phyloP scores from a whole-genome alignment of 805 yeast genomes.

The Sungouiella blattae region DNA sequence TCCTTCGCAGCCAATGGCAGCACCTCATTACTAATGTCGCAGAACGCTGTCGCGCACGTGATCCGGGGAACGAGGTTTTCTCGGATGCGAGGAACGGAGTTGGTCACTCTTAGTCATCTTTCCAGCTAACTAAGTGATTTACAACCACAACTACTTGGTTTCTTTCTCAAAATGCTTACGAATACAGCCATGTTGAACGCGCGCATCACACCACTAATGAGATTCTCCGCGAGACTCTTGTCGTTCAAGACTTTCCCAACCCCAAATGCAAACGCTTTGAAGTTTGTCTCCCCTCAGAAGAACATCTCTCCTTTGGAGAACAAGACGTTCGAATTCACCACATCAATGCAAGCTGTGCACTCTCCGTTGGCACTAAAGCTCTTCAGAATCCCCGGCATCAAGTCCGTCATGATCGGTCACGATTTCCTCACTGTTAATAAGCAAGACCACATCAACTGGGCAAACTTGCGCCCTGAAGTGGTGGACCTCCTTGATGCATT shows the following conservation, averaged over 20 bases:
- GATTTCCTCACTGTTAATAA: constrained; percentile 72
- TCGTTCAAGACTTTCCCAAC: constrained; percentile 52
- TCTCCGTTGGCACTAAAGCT: constrained; percentile 64
- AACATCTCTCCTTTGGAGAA: constrained; percentile 44
- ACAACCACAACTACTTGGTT: too few relatives aligned
- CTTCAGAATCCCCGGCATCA: constrained; percentile 62
- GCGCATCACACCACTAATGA: too few relatives aligned
- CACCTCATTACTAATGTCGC: too few relatives aligned
- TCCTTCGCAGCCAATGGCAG: too few relatives aligned
- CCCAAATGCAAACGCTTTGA: constrained; percentile 74
- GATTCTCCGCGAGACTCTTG: constrained; percentile 20
- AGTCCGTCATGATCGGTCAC: constrained; percentile 69
- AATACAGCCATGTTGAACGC: too few relatives aligned
- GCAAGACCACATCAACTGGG: constrained; percentile 61
- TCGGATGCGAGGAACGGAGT: too few relatives aligned
- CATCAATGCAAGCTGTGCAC: constrained; percentile 50
- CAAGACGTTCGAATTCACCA: constrained; percentile 51
- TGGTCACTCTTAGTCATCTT: not conserved
- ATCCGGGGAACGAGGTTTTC: too few relatives aligned
- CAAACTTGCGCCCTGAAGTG: constrained; percentile 49
- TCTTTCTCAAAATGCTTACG: too few relatives aligned
- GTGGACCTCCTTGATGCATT: constrained; percentile 58
- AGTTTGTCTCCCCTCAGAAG: constrained; percentile 51
- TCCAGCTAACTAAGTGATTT: not conserved
- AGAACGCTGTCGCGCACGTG: too few relatives aligned